Evolutionary conservation across 2,329 filamentous ascomycete species (phyloP), one percentile per base, ranked within the genome.

Genomic region (Microdochium bolleyi): DNA sequence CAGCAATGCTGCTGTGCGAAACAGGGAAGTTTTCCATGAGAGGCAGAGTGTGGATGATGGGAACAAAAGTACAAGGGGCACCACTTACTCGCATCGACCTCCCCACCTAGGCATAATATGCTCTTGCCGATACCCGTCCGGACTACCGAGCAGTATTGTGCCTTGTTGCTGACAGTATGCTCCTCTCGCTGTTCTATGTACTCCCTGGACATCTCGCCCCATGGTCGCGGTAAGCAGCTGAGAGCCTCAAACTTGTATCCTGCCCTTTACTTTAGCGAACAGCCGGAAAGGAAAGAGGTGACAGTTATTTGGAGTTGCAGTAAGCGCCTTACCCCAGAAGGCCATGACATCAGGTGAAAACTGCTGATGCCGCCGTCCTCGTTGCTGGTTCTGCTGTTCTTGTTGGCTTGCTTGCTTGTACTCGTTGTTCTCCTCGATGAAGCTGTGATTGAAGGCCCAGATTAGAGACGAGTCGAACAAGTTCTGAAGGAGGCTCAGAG

Each of bases 231-330:
- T 3, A 97, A 72, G 2, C 94, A 85, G 7, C 85, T 84, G 1
- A 99, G 70, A 0, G 89, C 88, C 69, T 99, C 94, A 62, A 99
- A 99, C 67, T 99, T 99, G 74, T 99, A 99, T 34, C 92, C 89
- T 92, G 58, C 13, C 14, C 27, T 16, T 21, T n/a, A 27, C 10
- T 32, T 51, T 51, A 48, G 55, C 54, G 13, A 8, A 11, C 19
- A n/a, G 13, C 14, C 41, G 19, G 16, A 22, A 22, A 8, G 7
- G 13, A 24, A 7, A 19, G 8, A 16, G 22, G 7, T 3, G 9
- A 46, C 9, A 11, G 14, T 21, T 14, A 32, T 9, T 27, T 53
- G 38, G 11, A 4, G 16, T 7, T n/a, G 3, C 37, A 16, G 49
- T 14, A 52, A 11, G 3, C 8, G 3, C 4, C 62, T 56, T 70